Evolutionary conservation across 192 early-diverging fungal species (phyloP).

Genomic region (Chytriomyces hyalinus): DNA sequence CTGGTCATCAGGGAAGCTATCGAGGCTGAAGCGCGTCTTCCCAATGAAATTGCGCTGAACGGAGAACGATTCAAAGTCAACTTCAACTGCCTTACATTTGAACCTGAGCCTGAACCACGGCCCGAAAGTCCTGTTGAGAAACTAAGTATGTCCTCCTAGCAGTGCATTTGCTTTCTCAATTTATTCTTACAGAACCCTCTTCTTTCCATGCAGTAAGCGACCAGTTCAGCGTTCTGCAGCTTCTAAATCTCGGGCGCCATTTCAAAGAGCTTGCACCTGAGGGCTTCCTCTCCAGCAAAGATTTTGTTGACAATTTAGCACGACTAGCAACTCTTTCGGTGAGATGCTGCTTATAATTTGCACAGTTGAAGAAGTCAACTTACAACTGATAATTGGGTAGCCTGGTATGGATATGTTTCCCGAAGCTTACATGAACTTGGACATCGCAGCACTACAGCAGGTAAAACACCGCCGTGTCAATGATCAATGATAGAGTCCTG

Average conservation of each 20-base stretch:
- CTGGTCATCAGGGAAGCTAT: constrained; percentile 64
- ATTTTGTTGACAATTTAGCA: constrained; percentile 52
- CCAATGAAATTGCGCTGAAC: constrained; percentile 56
- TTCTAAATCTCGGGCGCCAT: constrained; percentile 48
- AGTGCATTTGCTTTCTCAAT: no score
- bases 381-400: neutral
- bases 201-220: constrained; percentile 42
- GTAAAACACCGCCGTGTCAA: constrained; percentile 15
- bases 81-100: constrained; percentile 52
- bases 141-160: constrained; percentile 30
- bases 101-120: constrained; percentile 61
- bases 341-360: constrained; percentile 21
- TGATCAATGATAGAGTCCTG: neutral
- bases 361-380: constrained; percentile 15
- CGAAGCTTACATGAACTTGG: constrained; percentile 49
- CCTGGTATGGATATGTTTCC: constrained; percentile 53
- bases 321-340: constrained; percentile 38
- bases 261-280: constrained; percentile 45
- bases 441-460: constrained; percentile 55
- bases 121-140: constrained; percentile 62
- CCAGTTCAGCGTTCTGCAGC: constrained; percentile 60
- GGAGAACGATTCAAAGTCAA: constrained; percentile 65
- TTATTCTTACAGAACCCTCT: no score
- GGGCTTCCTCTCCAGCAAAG: constrained; percentile 48
- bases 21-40: constrained; percentile 57